Evolutionary conservation across 768 basidiomycete genomes (phyloP).

Genomic region (Nidularia pulvinata): DNA sequence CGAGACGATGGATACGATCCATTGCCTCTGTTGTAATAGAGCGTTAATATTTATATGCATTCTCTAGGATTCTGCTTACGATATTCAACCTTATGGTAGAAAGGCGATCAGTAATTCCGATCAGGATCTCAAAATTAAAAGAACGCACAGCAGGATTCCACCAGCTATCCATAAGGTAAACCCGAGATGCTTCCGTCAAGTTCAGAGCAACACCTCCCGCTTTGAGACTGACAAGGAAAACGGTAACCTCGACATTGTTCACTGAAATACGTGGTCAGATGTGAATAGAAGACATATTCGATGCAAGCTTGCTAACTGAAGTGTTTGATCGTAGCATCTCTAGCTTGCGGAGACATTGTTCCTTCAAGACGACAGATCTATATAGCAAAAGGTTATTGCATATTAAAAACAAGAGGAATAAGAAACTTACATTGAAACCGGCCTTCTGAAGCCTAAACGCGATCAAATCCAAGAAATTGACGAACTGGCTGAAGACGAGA

Average conservation of each 20-base stretch:
- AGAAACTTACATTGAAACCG: conserved; percentile 75
- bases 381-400: not conserved
- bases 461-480: conserved; percentile 91
- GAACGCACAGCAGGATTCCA: conserved; percentile 91
- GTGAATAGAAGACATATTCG: not conserved
- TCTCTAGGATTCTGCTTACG: conserved; percentile 45
- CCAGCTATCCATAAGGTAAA: conserved; percentile 98
- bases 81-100: conserved; percentile 60
- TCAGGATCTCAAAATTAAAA: conserved; percentile 1
- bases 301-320: conserved; percentile 63
- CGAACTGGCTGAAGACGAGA: conserved; percentile 96
- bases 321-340: conserved; percentile 93
- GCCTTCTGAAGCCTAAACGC: conserved; percentile 90
- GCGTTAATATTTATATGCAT: not conserved
- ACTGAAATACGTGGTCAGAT: conserved; percentile 43
- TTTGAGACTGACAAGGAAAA: conserved; percentile 97
- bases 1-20: conserved; percentile 96
- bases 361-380: conserved; percentile 95
- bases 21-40: conserved; percentile 72
- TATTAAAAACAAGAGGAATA: not conserved
- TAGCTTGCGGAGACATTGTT: conserved; percentile 94
- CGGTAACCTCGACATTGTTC: conserved; percentile 91
- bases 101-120: conserved; percentile 1
- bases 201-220: conserved; percentile 95
- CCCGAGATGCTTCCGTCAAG: conserved; percentile 88